Evolutionary conservation across 2,329 filamentous ascomycete genomes (phyloP).

Genomic region (Fusarium hainanense): DNA sequence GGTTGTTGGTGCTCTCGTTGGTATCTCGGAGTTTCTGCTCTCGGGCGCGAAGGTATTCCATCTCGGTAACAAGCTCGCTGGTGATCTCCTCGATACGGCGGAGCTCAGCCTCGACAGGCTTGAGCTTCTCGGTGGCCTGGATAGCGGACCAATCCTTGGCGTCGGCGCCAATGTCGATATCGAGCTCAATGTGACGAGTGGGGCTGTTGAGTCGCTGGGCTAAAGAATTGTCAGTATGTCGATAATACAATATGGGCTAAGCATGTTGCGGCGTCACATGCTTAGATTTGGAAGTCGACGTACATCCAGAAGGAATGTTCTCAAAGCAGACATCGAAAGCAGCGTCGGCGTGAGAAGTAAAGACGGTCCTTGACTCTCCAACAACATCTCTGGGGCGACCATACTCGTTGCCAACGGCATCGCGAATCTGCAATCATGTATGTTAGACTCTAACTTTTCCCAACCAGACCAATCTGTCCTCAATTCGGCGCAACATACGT

Average conservation of each 20-base stretch:
- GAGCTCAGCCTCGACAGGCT: constrained; percentile 95
- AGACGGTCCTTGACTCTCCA: constrained; percentile 92
- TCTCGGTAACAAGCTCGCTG: constrained; percentile 87
- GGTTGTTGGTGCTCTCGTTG: constrained; percentile 98
- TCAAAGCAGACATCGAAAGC: constrained; percentile 98
- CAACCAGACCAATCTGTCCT: constrained; percentile 2
- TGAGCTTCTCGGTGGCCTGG: constrained; percentile 95
- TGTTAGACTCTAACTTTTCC: constrained; percentile 15
- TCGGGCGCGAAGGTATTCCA: constrained; percentile 91
- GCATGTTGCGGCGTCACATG: constrained; percentile 18
- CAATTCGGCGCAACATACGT: constrained; percentile 68
- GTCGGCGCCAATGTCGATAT: constrained; percentile 95
- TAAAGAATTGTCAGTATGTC: constrained; percentile 29
- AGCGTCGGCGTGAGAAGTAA: constrained; percentile 90
- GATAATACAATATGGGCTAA: neutral
- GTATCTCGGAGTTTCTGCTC: constrained; percentile 98
- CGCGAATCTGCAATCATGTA: constrained; percentile 76
- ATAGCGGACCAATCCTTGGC: constrained; percentile 98
- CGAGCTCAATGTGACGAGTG: constrained; percentile 84
- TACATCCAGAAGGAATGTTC: constrained; percentile 80
- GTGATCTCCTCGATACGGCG: constrained; percentile 92
- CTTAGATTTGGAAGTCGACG: constrained; percentile 49
- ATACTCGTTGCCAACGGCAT: constrained; percentile 96
- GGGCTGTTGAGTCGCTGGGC: constrained; percentile 51
- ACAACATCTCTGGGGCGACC: constrained; percentile 89